Conservation (phyloP, 345 rosid species). For the Boechera divaricarpa region DNA sequence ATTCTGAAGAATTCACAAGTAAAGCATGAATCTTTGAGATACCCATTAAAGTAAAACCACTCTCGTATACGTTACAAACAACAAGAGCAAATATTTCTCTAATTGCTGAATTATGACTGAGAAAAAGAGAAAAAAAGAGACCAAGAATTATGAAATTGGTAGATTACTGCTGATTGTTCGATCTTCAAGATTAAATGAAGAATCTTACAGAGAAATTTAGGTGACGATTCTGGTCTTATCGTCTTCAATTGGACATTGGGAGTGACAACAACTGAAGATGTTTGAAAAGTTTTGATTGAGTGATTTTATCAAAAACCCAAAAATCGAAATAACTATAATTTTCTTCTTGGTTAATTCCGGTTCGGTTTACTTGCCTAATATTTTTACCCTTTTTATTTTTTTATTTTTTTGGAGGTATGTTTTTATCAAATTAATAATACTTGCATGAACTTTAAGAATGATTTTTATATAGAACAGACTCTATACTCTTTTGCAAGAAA, state of each 20-base stretch:
- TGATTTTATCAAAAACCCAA: background rate
- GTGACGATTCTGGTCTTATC: background rate
- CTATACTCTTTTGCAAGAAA: too few relatives aligned
- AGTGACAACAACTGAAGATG: background rate
- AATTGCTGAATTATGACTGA: conserved; percentile 4
- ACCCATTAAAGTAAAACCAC: background rate
- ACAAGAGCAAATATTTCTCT: background rate
- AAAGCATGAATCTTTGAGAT: conserved; percentile 17
- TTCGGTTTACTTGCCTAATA: background rate
- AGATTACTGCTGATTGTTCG: conserved; percentile 12
- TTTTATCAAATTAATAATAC: too few relatives aligned
- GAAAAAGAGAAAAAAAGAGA: conserved; percentile 18
- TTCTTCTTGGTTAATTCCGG: background rate
- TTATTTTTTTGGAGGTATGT: too few relatives aligned
- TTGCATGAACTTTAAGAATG: too few relatives aligned
- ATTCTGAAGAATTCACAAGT: background rate
- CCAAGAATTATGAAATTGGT: conserved; percentile 28
- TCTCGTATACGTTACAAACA: conserved; percentile 25
- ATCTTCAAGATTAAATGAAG: background rate
- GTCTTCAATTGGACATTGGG: background rate
- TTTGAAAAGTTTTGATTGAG: background rate
- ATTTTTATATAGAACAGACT: too few relatives aligned
- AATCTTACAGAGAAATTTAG: background rate
- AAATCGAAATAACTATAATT: background rate
- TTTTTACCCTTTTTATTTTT: background rate